A percentile compares a stretch with the other conserved stretches of the same genome.
These are phyloP conservation scores for Cudoniella acicularis DNA, from an alignment of 495 filamentous ascomycete genomes.

Conservation along the genomic window DNA sequence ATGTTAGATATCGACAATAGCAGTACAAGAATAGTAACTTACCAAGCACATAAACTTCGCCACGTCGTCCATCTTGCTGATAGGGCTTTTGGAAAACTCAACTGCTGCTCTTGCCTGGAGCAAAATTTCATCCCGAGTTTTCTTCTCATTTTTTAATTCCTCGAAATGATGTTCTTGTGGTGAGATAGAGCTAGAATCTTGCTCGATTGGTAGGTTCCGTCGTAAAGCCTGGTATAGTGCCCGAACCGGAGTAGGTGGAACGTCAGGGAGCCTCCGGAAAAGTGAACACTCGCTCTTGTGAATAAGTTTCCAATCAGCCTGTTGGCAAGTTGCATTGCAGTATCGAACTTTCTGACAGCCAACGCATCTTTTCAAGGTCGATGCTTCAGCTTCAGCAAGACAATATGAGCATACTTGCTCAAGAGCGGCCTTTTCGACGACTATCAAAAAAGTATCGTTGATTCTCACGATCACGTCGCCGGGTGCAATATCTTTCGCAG, in stretches of 20 bases:
- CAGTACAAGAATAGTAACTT: not conserved
- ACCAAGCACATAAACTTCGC: conserved; percentile 41
- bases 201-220: not conserved
- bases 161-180: conserved; percentile 11
- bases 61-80: conserved; percentile 30
- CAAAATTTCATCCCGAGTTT: conserved; percentile 35
- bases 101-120: conserved; percentile 44
- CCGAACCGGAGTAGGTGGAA: conserved; percentile 44
- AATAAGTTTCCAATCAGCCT: conserved; percentile 46
- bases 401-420: conserved; percentile 13
- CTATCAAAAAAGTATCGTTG: conserved; percentile 34
- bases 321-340: conserved; percentile 52
- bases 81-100: conserved; percentile 30
- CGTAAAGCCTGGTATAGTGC: conserved; percentile 43
- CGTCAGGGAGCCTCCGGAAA: conserved; percentile 13
- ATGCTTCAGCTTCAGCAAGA: conserved; percentile 3
- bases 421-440: conserved; percentile 32
- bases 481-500: conserved; percentile 30
- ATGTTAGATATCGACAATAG: not conserved
- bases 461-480: conserved; percentile 41
- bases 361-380: conserved; percentile 39
- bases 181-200: not conserved
- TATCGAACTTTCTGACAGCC: conserved; percentile 48
- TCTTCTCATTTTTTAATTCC: conserved; percentile 17
- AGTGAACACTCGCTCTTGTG: conserved; percentile 53